phyloP scores from a whole-genome alignment of 192 early-diverging fungal species.

The Lobosporangium transversale region DNA sequence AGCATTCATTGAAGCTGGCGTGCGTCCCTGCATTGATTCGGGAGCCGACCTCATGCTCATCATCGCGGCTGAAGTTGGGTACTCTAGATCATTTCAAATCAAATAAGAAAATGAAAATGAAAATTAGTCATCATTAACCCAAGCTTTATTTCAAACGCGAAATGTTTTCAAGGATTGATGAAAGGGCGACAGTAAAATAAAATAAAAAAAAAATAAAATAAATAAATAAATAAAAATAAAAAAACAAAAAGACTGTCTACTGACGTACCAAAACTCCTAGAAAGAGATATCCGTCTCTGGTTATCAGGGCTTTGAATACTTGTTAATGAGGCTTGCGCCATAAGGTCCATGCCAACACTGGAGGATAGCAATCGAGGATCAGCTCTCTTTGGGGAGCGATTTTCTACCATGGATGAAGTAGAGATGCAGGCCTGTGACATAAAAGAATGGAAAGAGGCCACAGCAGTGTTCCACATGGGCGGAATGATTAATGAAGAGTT shows the following conservation, averaged over 20 bases:
- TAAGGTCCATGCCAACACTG: not conserved
- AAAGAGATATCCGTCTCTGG: not conserved
- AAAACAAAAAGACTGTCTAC: not conserved
- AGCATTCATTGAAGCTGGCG: not conserved
- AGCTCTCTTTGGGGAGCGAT: not conserved
- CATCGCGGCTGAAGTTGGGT: not conserved
- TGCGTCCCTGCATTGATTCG: too few relatives aligned
- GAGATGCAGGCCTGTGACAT: not conserved
- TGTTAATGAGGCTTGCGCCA: not conserved
- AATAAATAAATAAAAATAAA: too few relatives aligned
- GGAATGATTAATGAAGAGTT: not conserved
- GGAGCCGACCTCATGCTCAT: too few relatives aligned
- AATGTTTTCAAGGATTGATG: not conserved
- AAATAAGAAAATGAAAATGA: not conserved
- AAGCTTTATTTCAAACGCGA: not conserved
- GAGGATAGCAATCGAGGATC: not conserved
- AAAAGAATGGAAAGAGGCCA: slow-evolving; percentile 1
- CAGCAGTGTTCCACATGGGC: not conserved
- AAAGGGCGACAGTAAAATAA: not conserved
- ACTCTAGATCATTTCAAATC: not conserved
- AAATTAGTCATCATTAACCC: slow-evolving; percentile 7
- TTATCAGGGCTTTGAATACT: not conserved
- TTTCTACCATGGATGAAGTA: not conserved
- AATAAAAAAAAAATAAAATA: not conserved
- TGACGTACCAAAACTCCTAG: too few relatives aligned